Evolutionary conservation across 1,284 basidiomycete genomes (phyloP), one percentile per base, ranked within the genome.

Genomic region (Boletus calvinii): DNA sequence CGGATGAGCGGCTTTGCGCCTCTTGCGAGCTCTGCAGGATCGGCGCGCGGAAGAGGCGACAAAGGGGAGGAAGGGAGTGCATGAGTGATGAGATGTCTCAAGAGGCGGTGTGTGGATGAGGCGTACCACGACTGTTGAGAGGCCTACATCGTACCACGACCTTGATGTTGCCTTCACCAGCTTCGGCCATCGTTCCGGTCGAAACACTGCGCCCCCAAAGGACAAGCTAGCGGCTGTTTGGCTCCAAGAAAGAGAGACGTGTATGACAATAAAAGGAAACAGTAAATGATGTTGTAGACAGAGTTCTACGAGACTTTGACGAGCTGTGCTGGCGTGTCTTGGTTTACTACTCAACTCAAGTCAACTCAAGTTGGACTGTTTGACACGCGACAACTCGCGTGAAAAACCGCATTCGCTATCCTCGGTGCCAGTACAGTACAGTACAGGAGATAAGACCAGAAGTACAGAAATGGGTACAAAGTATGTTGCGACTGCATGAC

Each of bases 141-240:
- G 94, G 94, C 59, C 94, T 82, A 78, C 94, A 97, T 87, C 94
- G 85, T 58, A 96, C 93, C 50, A 96, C 93, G 71, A 96, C 93
- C 74, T 91, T 96, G 82, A 96, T 96, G 75, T 96, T 96, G 50
- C 92, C 92, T 62, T 83, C 84, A 53, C 85, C 84, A 59, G 75
- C 78, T 61, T 82, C 79, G 54, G 75, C 74, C 79, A 81, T 81
- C 11, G 55, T 61, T 50, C 9, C 40, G 50, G 54, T 54, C 30
- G 53, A 62, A 52, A 53, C 30, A 24, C 48, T 50, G 49, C 45
- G 49, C 53, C 42, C 45, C 41, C 20, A 46, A 53, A 54, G 31
- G 60, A 58, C 32, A 53, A 40, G 13, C 51, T 54, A 49, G 42
- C 51, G 35, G 44, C 47, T 44, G 30, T 43, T 45, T 58, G 31